These are phyloP conservation scores for Dichotomocladium elegans DNA, from an alignment of 371 early-diverging fungal genomes.

Conservation along the genomic window DNA sequence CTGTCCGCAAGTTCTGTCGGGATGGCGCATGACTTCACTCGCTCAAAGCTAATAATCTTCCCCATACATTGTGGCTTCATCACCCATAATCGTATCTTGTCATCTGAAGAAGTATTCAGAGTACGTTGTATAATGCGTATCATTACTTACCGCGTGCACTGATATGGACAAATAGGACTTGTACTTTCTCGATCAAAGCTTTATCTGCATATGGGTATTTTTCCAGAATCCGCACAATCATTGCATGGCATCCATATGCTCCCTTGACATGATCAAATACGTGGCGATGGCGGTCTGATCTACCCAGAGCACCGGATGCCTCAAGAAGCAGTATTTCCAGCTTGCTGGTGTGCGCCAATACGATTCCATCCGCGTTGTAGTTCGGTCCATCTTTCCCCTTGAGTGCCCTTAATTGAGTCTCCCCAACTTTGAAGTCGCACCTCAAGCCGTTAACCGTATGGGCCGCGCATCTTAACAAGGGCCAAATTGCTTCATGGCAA, in stretches of 20 bases:
- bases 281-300: neutral
- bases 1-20: too few species aligned
- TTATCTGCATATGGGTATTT: neutral
- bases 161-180: conserved; percentile 2
- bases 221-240: neutral
- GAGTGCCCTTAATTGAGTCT: conserved; percentile 1
- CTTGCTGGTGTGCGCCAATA: neutral
- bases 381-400: neutral
- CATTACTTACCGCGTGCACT: neutral
- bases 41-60: neutral
- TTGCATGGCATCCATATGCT: conserved; percentile 4
- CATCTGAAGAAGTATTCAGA: too few species aligned
- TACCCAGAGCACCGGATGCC: neutral
- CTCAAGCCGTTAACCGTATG: neutral
- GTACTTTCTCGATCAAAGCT: neutral
- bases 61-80: neutral
- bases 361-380: conserved; percentile 8
- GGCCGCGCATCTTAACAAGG: neutral
- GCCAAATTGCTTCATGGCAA: conserved; percentile 6
- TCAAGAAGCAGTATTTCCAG: conserved; percentile 5
- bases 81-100: neutral
- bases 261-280: conserved; percentile 4
- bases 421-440: conserved; percentile 4
- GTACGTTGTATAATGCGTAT: too few species aligned
- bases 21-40: too few species aligned